phyloP scores from a whole-genome alignment of 2,329 filamentous ascomycete species.

The Orbilia brochopaga region DNA sequence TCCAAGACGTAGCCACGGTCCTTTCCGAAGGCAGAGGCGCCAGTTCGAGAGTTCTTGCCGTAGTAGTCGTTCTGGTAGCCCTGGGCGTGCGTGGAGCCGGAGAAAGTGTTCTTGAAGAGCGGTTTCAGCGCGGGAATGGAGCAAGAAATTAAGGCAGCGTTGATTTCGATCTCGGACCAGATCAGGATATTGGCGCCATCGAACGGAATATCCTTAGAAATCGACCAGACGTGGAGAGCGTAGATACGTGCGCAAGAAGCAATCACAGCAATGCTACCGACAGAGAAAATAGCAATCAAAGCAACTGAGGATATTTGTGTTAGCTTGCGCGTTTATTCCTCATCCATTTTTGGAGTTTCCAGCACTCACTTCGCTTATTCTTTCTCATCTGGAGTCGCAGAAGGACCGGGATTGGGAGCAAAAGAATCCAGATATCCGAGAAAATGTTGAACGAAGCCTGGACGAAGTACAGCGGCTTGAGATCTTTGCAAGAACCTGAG shows the following conservation, averaged over 20 bases:
- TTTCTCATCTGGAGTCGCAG: constrained; percentile 60
- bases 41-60: constrained; percentile 39
- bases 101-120: constrained; percentile 55
- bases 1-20: constrained; percentile 49
- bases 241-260: constrained; percentile 55
- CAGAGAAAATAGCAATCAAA: constrained; percentile 53
- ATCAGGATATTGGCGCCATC: constrained; percentile 54
- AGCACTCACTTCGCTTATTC: constrained; percentile 55
- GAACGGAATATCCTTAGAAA: constrained; percentile 42
- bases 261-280: constrained; percentile 54
- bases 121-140: constrained; percentile 59
- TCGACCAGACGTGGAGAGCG: constrained; percentile 53
- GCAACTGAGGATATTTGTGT: constrained; percentile 26
- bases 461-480: constrained; percentile 58
- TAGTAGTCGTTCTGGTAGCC: constrained; percentile 48
- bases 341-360: background rate
- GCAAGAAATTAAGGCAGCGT: constrained; percentile 60
- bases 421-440: constrained; percentile 61
- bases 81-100: constrained; percentile 43
- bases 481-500: constrained; percentile 56
- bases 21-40: constrained; percentile 45
- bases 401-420: constrained; percentile 62
- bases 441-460: constrained; percentile 61
- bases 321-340: constrained; percentile 2
- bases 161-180: constrained; percentile 58